Base-by-base conservation (phyloP, 2,329 filamentous ascomycete genomes). In the Elsinoe arachidis region DNA sequence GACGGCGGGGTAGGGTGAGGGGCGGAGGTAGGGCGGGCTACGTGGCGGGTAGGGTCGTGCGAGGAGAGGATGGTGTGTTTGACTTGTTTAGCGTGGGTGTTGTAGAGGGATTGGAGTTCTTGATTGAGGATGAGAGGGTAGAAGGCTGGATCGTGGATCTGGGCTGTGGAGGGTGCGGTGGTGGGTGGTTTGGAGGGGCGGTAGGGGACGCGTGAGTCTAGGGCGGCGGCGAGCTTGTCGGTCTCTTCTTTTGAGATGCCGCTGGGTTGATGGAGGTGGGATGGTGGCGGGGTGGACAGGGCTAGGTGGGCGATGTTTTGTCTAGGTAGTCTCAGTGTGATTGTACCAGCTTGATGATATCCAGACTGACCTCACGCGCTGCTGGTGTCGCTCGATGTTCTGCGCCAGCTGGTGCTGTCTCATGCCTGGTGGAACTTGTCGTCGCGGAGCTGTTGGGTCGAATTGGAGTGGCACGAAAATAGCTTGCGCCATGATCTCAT, bases 381-480 rank as follows among this genome's bases (percentile, higher is more conserved):
- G 30, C 26, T 57, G 51, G 21, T 57, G 53, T 6, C 17, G 4
- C 9, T 60, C 54, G n/a, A 39, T 57, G 15, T 59, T 61, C n/a
- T 30, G 34, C 9, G 17, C 30, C 11, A 46, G 39, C 30, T 47
- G 15, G 46, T 57, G 51, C 51, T 57, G 30, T 19, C 35, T 39
- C 47, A 55, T 2, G 43, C 34, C 46, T 38, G 60, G 15, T 39
- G 33, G 43, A 46, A 49, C 3, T 12, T 11, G 11, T 44, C 54
- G 38, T 55, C 49, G n/a, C 41, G 58, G 58, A 3, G 38, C 53
- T 17, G 9, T 23, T 1, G 58, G 58, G 9, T 61, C 55, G 30
- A 61, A 58, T n/a, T 58, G 33, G 19, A 62, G 53, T 3, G 61
- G 59, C n/a, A 60, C 46, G 49, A 62, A 52, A 3, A 61, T 56